phyloP scores from a whole-genome alignment of 345 rosid genomes.

The Gossypium sturtianum region DNA sequence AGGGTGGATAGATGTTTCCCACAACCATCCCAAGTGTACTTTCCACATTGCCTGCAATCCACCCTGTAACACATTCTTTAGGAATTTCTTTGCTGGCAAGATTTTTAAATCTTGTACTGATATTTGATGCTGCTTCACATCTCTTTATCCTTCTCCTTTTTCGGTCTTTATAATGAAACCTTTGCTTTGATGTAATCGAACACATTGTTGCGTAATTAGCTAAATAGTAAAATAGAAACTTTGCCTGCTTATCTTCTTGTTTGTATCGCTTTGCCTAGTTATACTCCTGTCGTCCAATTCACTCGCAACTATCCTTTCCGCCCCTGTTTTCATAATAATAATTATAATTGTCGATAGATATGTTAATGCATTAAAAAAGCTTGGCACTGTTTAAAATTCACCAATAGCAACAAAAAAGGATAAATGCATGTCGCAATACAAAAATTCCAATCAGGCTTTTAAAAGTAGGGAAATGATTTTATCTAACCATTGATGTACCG shows the following conservation, averaged over 20 bases:
- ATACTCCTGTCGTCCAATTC: too few species aligned
- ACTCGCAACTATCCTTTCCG: too few species aligned
- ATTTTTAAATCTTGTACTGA: background rate
- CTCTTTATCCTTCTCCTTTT: background rate
- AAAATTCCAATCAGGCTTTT: background rate
- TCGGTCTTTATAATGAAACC: background rate
- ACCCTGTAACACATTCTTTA: slow-evolving; percentile 39
- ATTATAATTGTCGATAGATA: too few species aligned
- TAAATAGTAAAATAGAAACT: background rate
- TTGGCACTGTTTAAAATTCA: background rate
- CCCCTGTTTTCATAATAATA: too few species aligned
- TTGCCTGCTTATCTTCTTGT: background rate
- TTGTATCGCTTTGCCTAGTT: background rate
- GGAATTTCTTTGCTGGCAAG: background rate
- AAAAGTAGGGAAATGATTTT: background rate
- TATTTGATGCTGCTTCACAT: background rate
- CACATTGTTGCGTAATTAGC: background rate
- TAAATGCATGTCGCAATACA: background rate
- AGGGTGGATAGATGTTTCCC: slow-evolving; percentile 38
- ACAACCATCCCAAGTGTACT: slow-evolving; percentile 44
- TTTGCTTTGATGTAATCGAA: slow-evolving; percentile 1
- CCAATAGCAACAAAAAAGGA: background rate
- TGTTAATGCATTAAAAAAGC: background rate
- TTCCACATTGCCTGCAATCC: slow-evolving; percentile 43
- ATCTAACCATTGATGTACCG: background rate